A percentile compares a stretch with the other conserved stretches of the same genome.
Conservation (phyloP, 495 filamentous ascomycete species). For the Hypoxylon fuscum region DNA sequence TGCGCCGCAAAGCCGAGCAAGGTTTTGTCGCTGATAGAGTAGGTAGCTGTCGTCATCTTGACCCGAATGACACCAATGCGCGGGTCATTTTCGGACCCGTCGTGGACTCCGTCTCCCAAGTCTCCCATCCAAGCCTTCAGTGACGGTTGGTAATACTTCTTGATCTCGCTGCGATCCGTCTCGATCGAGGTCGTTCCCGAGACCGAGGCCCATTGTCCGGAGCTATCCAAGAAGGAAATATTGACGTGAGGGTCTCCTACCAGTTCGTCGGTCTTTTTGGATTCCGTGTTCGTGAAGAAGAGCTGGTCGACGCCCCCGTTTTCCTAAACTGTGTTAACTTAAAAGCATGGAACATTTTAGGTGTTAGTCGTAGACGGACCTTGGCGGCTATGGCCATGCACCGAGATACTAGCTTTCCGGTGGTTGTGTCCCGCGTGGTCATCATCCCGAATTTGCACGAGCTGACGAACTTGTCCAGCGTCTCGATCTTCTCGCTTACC, state of each 20-base stretch:
- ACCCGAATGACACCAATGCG: constrained; percentile 78
- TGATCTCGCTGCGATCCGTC: constrained; percentile 70
- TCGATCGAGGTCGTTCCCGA: constrained; percentile 74
- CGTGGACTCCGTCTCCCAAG: constrained; percentile 84
- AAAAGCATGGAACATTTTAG: neutral
- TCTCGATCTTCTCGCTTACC: constrained; percentile 80
- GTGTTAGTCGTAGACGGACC: constrained; percentile 56
- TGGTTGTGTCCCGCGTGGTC: constrained; percentile 66
- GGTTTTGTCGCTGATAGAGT: constrained; percentile 62
- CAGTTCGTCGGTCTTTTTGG: constrained; percentile 88
- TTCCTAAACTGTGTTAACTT: constrained; percentile 59
- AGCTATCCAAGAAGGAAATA: constrained; percentile 80
- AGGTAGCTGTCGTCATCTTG: constrained; percentile 70
- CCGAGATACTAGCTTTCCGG: constrained; percentile 73
- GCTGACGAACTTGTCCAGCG: constrained; percentile 72
- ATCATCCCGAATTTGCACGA: constrained; percentile 81
- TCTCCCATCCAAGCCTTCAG: constrained; percentile 94
- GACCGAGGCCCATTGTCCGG: constrained; percentile 78
- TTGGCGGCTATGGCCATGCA: constrained; percentile 91
- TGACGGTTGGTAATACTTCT: constrained; percentile 77
- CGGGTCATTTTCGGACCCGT: constrained; percentile 83
- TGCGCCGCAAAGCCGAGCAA: constrained; percentile 70
- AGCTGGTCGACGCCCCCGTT: constrained; percentile 81
- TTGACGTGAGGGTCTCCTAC: constrained; percentile 79
- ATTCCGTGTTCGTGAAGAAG: constrained; percentile 94